These are phyloP conservation scores for Ceratocystis cacaofunesta DNA, from an alignment of 2,329 filamentous ascomycete species.

Conservation along the genomic window DNA sequence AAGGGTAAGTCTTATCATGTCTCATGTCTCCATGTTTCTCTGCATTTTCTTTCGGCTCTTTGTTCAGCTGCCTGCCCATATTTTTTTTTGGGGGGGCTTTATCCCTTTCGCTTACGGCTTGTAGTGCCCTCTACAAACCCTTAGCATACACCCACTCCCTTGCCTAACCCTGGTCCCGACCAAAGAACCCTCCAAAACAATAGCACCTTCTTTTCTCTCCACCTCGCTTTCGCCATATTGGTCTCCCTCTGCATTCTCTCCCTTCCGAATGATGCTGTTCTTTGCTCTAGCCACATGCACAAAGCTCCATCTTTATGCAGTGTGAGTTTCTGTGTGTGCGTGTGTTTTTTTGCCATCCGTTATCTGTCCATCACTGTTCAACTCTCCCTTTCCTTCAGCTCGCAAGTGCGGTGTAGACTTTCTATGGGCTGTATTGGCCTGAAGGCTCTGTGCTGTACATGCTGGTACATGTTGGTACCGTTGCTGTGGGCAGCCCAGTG, in stretches of 20 bases:
- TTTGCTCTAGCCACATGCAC: neutral
- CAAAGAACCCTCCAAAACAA: neutral
- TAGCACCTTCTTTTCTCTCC: neutral
- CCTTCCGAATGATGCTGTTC: neutral
- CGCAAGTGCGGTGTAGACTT: constrained; percentile 15
- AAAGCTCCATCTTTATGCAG: constrained; percentile 1
- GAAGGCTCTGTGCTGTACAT: no score
- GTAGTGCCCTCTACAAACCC: neutral
- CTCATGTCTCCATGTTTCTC: neutral
- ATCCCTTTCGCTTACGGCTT: neutral
- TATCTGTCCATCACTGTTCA: neutral
- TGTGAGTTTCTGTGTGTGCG: neutral
- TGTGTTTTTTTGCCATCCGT: neutral
- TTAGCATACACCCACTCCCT: neutral
- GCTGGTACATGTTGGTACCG: no score
- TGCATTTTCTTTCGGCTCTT: neutral
- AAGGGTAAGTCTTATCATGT: constrained; percentile 14
- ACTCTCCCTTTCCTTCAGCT: neutral
- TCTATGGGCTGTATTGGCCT: neutral
- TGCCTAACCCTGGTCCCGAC: neutral
- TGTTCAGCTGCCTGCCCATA: neutral
- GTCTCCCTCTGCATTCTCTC: neutral
- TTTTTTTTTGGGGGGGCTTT: neutral
- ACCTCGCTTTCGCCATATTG: neutral
- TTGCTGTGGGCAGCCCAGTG: constrained; percentile 1